Evolutionary conservation across 139 green algal species (phyloP).

Genomic region (Diplosphaera chodatii): DNA sequence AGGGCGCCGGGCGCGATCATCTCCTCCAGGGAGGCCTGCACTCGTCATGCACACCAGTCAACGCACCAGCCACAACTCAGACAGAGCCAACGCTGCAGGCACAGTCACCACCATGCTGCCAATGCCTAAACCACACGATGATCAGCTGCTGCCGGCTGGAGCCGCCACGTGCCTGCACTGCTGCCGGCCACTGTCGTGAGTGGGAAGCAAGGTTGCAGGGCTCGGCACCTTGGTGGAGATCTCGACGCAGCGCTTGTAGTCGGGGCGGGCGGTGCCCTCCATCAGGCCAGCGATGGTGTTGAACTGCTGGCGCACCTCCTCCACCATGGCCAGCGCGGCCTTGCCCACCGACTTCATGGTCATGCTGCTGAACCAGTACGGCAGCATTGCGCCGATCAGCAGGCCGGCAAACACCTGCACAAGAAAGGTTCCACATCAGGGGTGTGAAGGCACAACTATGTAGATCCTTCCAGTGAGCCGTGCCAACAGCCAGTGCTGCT

Average conservation of each 20-base stretch:
- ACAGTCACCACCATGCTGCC: no score
- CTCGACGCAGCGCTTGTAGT: slow-evolving; percentile 48
- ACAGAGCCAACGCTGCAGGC: no score
- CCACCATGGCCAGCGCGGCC: slow-evolving; percentile 47
- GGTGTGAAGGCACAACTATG: no score
- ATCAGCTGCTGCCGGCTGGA: no score
- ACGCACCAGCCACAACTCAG: no score
- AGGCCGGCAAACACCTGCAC: slow-evolving; percentile 39
- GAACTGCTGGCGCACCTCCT: slow-evolving; percentile 59
- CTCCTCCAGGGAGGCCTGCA: slow-evolving; percentile 76
- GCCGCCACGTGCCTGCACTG: no score
- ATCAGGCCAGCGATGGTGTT: slow-evolving; percentile 42
- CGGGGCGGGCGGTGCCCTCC: slow-evolving; percentile 33
- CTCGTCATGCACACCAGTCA: not conserved
- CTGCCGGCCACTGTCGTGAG: no score
- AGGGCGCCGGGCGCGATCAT: slow-evolving; percentile 90
- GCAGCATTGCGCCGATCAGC: slow-evolving; percentile 57
- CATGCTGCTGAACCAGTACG: slow-evolving; percentile 53
- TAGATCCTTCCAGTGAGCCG: no score
- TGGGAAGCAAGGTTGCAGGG: no score
- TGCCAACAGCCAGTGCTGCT: no score
- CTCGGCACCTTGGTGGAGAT: slow-evolving; percentile 41
- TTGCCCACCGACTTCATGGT: slow-evolving; percentile 39
- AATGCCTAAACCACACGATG: no score
- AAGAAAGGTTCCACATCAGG: no score